Conservation (phyloP, 2,329 filamentous ascomycete genomes). For the Rhinocladiella mackenziei region DNA sequence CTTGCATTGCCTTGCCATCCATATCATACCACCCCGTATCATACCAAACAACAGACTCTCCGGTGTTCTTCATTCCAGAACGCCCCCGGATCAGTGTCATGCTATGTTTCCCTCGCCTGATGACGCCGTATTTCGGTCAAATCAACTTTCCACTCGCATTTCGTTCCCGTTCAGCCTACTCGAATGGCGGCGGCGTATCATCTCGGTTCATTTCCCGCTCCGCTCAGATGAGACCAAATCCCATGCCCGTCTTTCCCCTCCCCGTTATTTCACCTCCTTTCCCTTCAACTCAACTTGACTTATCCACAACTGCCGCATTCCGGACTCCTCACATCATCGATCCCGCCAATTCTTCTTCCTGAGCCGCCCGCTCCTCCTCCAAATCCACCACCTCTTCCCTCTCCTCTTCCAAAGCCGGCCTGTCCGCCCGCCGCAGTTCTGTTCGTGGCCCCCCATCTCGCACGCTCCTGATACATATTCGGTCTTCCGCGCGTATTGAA, state of each 20-base stretch:
- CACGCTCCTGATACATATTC: constrained; percentile 31
- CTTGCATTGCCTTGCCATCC: too few relatives aligned
- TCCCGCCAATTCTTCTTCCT: constrained; percentile 41
- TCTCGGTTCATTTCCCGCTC: too few relatives aligned
- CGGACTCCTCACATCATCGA: constrained; percentile 48
- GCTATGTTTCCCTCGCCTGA: too few relatives aligned
- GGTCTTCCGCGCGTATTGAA: constrained; percentile 42
- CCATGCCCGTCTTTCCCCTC: background rate
- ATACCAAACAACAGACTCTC: too few relatives aligned
- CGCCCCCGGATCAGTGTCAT: too few relatives aligned
- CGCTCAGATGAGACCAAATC: too few relatives aligned
- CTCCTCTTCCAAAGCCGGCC: constrained; percentile 31
- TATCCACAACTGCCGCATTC: constrained; percentile 46
- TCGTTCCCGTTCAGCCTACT: too few relatives aligned
- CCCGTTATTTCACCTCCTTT: background rate
- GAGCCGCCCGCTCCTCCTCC: constrained; percentile 33
- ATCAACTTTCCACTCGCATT: too few relatives aligned
- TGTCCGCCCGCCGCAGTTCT: constrained; percentile 17
- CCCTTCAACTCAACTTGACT: constrained; percentile 8
- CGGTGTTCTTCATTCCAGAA: too few relatives aligned
- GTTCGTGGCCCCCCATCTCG: constrained; percentile 27
- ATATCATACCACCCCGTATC: too few relatives aligned
- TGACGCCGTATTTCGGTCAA: too few relatives aligned
- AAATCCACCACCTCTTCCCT: constrained; percentile 33
- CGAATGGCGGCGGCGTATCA: too few relatives aligned